Base-by-base conservation (phyloP, 2,329 filamentous ascomycete genomes). In the Exophiala viscosa region DNA sequence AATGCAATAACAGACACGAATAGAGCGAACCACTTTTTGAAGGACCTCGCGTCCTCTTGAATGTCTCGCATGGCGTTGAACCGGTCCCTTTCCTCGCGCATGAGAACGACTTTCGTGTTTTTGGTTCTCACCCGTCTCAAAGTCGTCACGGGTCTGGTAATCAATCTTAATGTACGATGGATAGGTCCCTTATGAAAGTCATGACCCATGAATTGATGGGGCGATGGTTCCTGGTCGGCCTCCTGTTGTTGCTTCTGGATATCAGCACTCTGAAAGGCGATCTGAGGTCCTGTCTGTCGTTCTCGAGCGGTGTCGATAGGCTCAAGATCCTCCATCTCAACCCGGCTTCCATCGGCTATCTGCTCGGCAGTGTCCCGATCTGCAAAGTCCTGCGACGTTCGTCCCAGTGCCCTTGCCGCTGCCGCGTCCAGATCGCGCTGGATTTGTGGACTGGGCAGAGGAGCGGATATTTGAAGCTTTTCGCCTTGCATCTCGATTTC, bases 61-160 rank as follows among this genome's bases (percentile, higher is more conserved):
- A 96, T 90, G 50, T 77, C 78, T 23, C 90, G 84, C 91, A 96
- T 95, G 1, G 90, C 75, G 14, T 84, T 73, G 63, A 95, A 95
- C 54, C 90, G 85, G 36, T 81, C 78, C 52, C 83, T 82, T 41
- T 87, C 81, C 18, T 85, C 80, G 58, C 85, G 75, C 46, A 87
- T 73, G 0, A 85, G 64, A 0, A 84, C 61, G 0, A 83, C 63
- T 56, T 76, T 80, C 7, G 74, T 72, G 36, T 64, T 65, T 41
- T 54, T 61, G 55, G 59, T 58, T 23, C 57, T 48, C 3, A 36
- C 35, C 15, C 23, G 46, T 20, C 34, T 48, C 17, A 56, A 32
- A 4, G 34, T 31, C 9, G 45, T 43, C 10, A 54, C 47, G 14
- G 50, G 44, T 28, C 33, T 48, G 8, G 52, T 55, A 3, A 61